Conservation (phyloP, 1,284 basidiomycete genomes). For the Bondarzewia mesenterica region DNA sequence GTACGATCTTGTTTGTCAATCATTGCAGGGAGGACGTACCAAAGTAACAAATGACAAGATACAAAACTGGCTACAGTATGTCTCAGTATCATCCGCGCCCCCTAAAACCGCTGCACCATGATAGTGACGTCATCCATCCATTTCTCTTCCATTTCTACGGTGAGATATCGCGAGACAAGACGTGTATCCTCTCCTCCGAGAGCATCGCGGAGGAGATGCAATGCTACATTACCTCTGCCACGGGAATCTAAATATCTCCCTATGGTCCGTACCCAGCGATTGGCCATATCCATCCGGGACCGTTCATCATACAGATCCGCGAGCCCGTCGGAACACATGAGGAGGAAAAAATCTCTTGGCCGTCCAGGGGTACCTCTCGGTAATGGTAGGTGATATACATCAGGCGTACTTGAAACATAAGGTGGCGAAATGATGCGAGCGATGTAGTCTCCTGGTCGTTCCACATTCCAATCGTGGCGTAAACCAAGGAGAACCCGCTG, state of each 20-base stretch:
- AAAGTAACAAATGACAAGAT: too few species aligned
- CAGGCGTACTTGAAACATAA: conserved; percentile 45
- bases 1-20: too few species aligned
- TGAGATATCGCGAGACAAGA: conserved; percentile 46
- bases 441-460: conserved; percentile 31
- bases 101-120: conserved; percentile 28
- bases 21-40: too few species aligned
- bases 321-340: conserved; percentile 54
- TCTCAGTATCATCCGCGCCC: too few species aligned
- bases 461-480: conserved; percentile 39
- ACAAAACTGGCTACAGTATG: background rate
- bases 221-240: conserved; percentile 33
- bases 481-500: conserved; percentile 41
- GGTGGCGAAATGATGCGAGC: conserved; percentile 47
- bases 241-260: conserved; percentile 17
- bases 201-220: conserved; percentile 45
- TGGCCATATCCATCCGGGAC: conserved; percentile 25
- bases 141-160: conserved; percentile 51
- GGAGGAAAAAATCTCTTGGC: conserved; percentile 23
- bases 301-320: conserved; percentile 40
- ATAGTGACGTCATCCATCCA: conserved; percentile 73
- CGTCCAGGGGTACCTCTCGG: conserved; percentile 7
- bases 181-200: conserved; percentile 46
- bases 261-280: conserved; percentile 34
- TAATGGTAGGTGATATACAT: conserved; percentile 35